Base-by-base conservation (phyloP, 768 basidiomycete genomes). In the Tremella mesenterica region DNA sequence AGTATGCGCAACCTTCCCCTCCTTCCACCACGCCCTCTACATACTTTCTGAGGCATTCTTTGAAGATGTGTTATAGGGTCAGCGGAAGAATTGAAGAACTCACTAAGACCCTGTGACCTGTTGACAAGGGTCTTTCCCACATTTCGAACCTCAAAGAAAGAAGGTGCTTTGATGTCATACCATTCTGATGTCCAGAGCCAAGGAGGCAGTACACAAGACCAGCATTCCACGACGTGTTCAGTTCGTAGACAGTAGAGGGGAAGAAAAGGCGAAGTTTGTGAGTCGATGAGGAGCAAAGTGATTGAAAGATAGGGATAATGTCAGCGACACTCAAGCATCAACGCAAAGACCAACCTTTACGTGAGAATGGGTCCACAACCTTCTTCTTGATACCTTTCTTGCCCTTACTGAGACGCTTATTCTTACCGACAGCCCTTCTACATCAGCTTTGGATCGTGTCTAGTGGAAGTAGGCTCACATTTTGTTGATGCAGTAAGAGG, bases 151-250 rank as follows among this genome's bases (percentile, higher is more conserved):
- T 99, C 95, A 76, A 99, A 99, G 76, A 88, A 89, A 58, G 89
- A 91, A 46, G 95, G 95, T 1, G 92, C 92, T 77, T 95, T 96
- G 77, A 99, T 85, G 75, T 97, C 92, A 77, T 90, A 99, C 95
- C 95, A 97, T 68, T 97, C 93, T 95, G 58, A 20, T 16, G 9
- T 29, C 3, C 47, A 27, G 28, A 28, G 21, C 44, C 44, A 45
- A 45, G 10, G 10, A 36, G 10, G n/a, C 18, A 36, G 33, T 10
- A 12, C 10, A 12, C 10, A 12, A 18, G 33, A 36, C 18, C 33
- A 18, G n/a, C 5, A 7, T 23, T 45, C 21, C 44, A n/a, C n/a
- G n/a, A n/a, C n/a, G n/a, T n/a, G n/a, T n/a, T n/a, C n/a, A n/a
- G n/a, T n/a, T n/a, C n/a, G n/a, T n/a, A n/a, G n/a, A n/a, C 44